Base-by-base conservation (phyloP, 1,284 basidiomycete species). In the Marasmius sp. region DNA sequence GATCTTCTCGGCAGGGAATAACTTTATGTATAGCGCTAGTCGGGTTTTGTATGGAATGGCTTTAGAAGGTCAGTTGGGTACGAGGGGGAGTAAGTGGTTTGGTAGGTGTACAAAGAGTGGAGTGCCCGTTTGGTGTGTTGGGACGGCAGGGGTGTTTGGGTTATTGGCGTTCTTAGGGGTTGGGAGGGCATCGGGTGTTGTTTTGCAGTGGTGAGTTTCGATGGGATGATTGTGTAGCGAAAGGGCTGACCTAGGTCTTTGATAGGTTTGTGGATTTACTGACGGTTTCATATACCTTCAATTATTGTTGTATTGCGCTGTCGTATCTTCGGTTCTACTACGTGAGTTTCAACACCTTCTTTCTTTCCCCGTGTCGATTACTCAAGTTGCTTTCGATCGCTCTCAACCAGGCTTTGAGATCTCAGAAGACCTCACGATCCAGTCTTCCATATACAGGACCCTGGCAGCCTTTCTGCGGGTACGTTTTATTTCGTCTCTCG, bases 1-100 rank as follows among this genome's bases (percentile, higher is more conserved):
- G 10, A 85, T 89, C 1, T 92, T 91, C 75, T 91, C 88, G 6
- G 91, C 91, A 6, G 88, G 87, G n/a, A 91, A 90, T 68, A 85
- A 86, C 12, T 89, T 88, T 72, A 77, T 92, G 6, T 94, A 88
- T 76, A 89, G 88, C 57, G 83, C 90, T 0, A 88, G 86, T n/a
- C 82, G 93, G 53, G 89, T 88, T 0, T 73, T 92, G 22, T 89
- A 87, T 70, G 90, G 89, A 12, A 76, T 93, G n/a, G 86, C 90
- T 0, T 72, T 89, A 43, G 85, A 89, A 66, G 82, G 85, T 2
- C 16, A 51, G 50, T n/a, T 51, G 50, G 50, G 50, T 8, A 27
- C 18, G 3, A 87, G 90, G 71, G 80, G 83, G 45, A 86, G 86
- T 0, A 71, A 64, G 20, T 73, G 85, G 50, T 74, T 88, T 67